A percentile compares a stretch with the other conserved stretches of the same genome.
Evolutionary conservation across 768 basidiomycete species (phyloP).

Genomic region (Lyophyllum semitale): DNA sequence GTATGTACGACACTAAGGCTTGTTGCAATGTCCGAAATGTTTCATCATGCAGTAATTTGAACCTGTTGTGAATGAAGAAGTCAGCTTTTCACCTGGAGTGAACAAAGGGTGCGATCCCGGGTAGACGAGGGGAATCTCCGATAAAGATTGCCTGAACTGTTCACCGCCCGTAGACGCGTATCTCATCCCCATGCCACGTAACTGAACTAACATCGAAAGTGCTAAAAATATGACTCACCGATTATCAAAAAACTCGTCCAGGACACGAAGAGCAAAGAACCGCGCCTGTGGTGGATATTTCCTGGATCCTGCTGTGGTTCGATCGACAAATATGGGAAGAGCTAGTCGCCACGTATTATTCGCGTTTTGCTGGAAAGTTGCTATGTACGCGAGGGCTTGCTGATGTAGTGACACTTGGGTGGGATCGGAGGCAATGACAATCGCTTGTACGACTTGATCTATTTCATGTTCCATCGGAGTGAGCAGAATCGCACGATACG

Average conservation of each 20-base stretch:
- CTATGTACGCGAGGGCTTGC: slow-evolving; percentile 84
- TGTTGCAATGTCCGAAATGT: slow-evolving; percentile 74
- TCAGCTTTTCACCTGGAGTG: slow-evolving; percentile 1
- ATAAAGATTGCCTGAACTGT: neutral
- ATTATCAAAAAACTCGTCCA: slow-evolving; percentile 83
- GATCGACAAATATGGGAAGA: slow-evolving; percentile 70
- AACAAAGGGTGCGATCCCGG: neutral
- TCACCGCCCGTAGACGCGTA: neutral
- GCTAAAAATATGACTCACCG: slow-evolving; percentile 57
- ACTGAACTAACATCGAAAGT: slow-evolving; percentile 8
- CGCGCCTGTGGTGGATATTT: slow-evolving; percentile 73
- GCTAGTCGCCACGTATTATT: slow-evolving; percentile 81
- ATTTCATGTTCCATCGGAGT: slow-evolving; percentile 71
- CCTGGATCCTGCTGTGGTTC: slow-evolving; percentile 57
- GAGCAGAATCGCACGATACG: slow-evolving; percentile 1
- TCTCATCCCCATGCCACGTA: neutral
- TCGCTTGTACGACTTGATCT: slow-evolving; percentile 80
- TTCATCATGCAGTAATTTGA: slow-evolving; percentile 68
- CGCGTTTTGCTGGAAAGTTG: slow-evolving; percentile 74
- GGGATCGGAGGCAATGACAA: slow-evolving; percentile 85
- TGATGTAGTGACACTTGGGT: slow-evolving; percentile 71
- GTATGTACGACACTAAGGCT: slow-evolving; percentile 79
- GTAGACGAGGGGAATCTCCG: neutral
- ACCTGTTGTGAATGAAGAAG: slow-evolving; percentile 35
- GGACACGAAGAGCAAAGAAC: slow-evolving; percentile 77